Percentiles rank a stretch among this genome's conserved stretches.
phyloP scores from a whole-genome alignment of 1,139 yeast species.

The Groenewaldozyma sp. region DNA sequence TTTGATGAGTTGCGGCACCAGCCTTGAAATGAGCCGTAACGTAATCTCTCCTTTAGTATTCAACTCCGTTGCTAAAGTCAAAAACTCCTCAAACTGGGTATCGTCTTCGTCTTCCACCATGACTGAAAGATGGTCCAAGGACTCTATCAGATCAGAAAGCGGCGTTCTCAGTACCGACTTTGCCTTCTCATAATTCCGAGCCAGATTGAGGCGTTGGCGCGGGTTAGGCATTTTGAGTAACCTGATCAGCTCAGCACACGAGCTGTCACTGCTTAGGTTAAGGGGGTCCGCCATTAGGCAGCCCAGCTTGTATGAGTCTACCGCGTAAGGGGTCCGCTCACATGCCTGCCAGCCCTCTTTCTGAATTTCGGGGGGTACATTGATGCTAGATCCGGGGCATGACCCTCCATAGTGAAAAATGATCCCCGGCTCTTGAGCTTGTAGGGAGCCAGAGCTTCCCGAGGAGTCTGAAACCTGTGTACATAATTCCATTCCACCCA shows the following conservation, averaged over 20 bases:
- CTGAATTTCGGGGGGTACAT: slow-evolving; percentile 39
- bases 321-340: slow-evolving; percentile 25
- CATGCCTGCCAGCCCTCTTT: slow-evolving; percentile 37
- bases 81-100: slow-evolving; percentile 45
- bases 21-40: slow-evolving; percentile 44
- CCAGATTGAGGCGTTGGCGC: slow-evolving; percentile 37
- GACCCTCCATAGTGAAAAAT: slow-evolving; percentile 19
- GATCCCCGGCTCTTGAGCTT: slow-evolving; percentile 19
- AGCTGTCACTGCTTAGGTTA: background rate
- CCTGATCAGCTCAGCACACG: background rate
- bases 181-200: slow-evolving; percentile 25
- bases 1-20: slow-evolving; percentile 56
- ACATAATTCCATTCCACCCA: slow-evolving; percentile 74
- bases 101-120: too few relatives aligned
- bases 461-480: slow-evolving; percentile 27
- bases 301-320: slow-evolving; percentile 61
- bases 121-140: slow-evolving; percentile 46
- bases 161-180: slow-evolving; percentile 34
- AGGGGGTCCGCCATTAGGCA: slow-evolving; percentile 35
- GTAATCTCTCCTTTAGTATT: slow-evolving; percentile 5
- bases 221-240: slow-evolving; percentile 21
- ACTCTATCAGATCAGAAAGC: slow-evolving; percentile 41
- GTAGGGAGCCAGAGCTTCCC: too few relatives aligned
- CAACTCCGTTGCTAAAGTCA: slow-evolving; percentile 37
- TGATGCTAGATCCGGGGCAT: slow-evolving; percentile 26